These are phyloP conservation scores for Trypanosoma vivax DNA, from an alignment of 208 protist species.

Conservation along the genomic window DNA sequence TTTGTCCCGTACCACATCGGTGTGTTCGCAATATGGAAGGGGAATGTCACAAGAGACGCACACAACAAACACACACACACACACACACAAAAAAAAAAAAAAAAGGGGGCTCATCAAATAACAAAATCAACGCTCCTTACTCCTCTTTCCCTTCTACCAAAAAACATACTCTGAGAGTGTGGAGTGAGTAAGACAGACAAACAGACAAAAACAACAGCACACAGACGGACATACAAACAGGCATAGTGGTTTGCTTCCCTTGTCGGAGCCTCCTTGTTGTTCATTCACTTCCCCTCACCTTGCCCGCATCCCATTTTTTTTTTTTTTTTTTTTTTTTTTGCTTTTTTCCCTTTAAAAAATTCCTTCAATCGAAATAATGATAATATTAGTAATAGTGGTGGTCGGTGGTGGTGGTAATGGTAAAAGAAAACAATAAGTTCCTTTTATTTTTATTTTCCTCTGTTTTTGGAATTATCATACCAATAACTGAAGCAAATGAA, in stretches of 20 bases:
- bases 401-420: too few relatives aligned
- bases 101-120: neutral
- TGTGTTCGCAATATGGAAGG: neutral
- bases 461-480: constrained; percentile 7
- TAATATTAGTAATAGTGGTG: too few relatives aligned
- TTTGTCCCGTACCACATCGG: neutral
- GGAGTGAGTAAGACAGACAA: neutral
- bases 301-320: neutral
- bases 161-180: neutral
- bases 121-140: neutral
- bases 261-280: neutral
- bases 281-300: neutral
- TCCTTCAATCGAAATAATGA: too few relatives aligned
- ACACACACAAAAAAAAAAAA: neutral
- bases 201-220: neutral
- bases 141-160: neutral
- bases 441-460: constrained; percentile 15
- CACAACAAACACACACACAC: too few relatives aligned
- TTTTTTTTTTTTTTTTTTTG: neutral
- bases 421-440: too few relatives aligned
- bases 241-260: too few relatives aligned
- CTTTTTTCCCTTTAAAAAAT: constrained; percentile 2
- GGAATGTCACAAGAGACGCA: too few relatives aligned
- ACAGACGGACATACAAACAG: neutral
- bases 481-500: neutral